Percentiles rank a stretch among this genome's conserved stretches.
phyloP scores from a whole-genome alignment of 2,329 filamentous ascomycete genomes.

The Alternaria conjuncta region DNA sequence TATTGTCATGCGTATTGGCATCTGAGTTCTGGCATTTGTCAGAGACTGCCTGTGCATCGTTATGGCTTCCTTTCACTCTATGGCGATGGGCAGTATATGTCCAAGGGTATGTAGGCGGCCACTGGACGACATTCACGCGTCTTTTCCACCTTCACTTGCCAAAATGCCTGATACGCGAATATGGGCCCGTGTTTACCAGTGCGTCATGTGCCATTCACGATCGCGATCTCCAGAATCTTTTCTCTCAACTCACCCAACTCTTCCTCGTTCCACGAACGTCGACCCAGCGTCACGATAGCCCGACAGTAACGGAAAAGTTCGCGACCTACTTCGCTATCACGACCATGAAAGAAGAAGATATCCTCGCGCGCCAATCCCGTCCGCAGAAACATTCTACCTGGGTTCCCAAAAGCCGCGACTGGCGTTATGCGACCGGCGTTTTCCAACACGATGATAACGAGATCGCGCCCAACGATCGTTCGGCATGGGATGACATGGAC shows the following conservation, averaged over 20 bases:
- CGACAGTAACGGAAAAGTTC: too few relatives aligned
- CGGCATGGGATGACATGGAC: slow-evolving; percentile 21
- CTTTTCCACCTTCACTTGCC: background rate
- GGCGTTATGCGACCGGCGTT: slow-evolving; percentile 20
- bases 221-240: background rate
- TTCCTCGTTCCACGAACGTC: background rate
- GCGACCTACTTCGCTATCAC: background rate
- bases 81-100: background rate
- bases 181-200: background rate
- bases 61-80: background rate
- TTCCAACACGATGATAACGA: slow-evolving; percentile 21
- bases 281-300: background rate
- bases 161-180: background rate
- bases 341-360: slow-evolving; percentile 14
- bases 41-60: background rate
- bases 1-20: background rate
- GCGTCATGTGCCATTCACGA: background rate
- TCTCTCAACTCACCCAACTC: background rate
- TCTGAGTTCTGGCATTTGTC: background rate
- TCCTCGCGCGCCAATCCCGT: slow-evolving; percentile 20
- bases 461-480: slow-evolving; percentile 7
- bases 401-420: slow-evolving; percentile 22
- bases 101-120: background rate
- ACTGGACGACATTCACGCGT: background rate
- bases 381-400: slow-evolving; percentile 21